Conservation (phyloP, 192 early-diverging fungal species). For the Entomortierella lignicola region DNA sequence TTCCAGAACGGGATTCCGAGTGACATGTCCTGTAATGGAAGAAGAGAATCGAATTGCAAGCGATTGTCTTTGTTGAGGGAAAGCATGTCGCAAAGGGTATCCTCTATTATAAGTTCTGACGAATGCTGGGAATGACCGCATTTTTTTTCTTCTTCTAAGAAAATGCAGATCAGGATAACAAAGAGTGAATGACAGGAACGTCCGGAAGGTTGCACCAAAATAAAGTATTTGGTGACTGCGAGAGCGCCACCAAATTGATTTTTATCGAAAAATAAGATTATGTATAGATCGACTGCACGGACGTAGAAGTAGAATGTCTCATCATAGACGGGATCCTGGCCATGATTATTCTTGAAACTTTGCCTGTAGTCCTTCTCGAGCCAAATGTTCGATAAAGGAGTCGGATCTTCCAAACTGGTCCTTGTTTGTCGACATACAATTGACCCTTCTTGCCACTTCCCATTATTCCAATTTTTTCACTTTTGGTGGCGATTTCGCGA, state of each 20-base stretch:
- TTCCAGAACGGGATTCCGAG: conserved; percentile 49
- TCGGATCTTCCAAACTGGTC: conserved; percentile 20
- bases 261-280: conserved; percentile 26
- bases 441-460: conserved; percentile 5
- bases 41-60: conserved; percentile 21
- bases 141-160: background rate
- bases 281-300: conserved; percentile 50
- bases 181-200: background rate
- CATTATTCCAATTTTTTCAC: no score
- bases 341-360: conserved; percentile 30
- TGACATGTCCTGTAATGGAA: conserved; percentile 2
- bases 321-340: conserved; percentile 26
- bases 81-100: background rate
- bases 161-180: background rate
- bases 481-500: no score
- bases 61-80: background rate
- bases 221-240: background rate
- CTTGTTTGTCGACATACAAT: conserved; percentile 33
- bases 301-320: conserved; percentile 39
- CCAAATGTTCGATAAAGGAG: conserved; percentile 43
- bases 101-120: conserved; percentile 8
- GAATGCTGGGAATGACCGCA: conserved; percentile 29
- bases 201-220: background rate
- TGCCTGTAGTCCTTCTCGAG: conserved; percentile 40
- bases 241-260: conserved; percentile 33